Percentiles rank a stretch among this genome's conserved stretches.
Evolutionary conservation across 139 green algal species (phyloP).

Genomic region (Ettlia oleoabundans): DNA sequence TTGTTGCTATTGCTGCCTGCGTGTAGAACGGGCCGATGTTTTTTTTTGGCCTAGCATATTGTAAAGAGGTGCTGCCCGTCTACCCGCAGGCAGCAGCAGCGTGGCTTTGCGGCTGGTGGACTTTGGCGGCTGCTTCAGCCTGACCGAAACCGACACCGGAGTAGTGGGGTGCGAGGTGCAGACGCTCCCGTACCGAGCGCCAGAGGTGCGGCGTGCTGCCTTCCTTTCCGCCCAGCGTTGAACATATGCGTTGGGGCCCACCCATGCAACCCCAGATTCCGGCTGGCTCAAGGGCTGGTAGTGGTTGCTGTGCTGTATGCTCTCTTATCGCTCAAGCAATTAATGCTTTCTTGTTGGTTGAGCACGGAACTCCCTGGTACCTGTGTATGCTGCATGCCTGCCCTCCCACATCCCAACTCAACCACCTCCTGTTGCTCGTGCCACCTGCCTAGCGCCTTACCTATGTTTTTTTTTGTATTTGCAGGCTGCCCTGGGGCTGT

Average conservation of each 20-base stretch:
- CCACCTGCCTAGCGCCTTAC: not conserved
- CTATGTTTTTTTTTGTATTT: not conserved
- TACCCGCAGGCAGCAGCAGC: conserved; percentile 4
- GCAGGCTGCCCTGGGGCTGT: conserved; percentile 35
- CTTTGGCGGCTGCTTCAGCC: conserved; percentile 51
- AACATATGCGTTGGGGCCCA: no score
- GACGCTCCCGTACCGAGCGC: conserved; percentile 59
- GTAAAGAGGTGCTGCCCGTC: not conserved
- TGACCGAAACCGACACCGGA: conserved; percentile 48
- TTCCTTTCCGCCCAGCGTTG: no score
- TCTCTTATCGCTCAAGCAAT: no score
- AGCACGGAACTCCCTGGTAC: not conserved
- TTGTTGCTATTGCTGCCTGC: no score
- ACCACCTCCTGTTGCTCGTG: not conserved
- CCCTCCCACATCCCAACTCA: not conserved
- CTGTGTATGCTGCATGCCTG: not conserved
- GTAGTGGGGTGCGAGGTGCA: conserved; percentile 51
- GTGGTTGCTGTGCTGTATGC: not conserved
- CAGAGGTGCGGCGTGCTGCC: conserved; percentile 44
- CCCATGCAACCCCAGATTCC: no score
- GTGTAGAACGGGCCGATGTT: no score
- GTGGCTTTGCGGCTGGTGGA: conserved; percentile 46
- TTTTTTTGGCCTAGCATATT: not conserved
- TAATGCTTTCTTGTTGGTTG: not conserved
- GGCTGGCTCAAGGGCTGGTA: not conserved